A percentile compares a stretch with the other conserved stretches of the same genome.
phyloP scores from a whole-genome alignment of 2,329 filamentous ascomycete species.

The Verticillium dahliae region DNA sequence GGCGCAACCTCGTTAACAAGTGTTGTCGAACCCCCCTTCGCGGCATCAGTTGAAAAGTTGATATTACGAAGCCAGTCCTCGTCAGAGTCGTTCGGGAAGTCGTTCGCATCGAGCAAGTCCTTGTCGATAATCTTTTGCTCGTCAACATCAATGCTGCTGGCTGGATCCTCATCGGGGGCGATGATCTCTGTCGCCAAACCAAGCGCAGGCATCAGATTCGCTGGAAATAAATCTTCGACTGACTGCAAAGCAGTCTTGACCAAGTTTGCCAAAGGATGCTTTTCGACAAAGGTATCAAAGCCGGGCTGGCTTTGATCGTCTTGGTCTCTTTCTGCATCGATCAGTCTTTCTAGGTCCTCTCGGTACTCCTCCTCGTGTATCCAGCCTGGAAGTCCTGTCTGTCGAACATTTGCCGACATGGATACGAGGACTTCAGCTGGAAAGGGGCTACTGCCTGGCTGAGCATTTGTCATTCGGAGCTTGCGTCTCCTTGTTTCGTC shows the following conservation, averaged over 20 bases:
- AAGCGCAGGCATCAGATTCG: slow-evolving; percentile 48
- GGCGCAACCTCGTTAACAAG: not conserved
- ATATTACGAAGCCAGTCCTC: slow-evolving; percentile 29
- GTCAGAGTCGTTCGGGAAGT: slow-evolving; percentile 46
- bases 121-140: slow-evolving; percentile 48
- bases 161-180: slow-evolving; percentile 21
- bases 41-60: not conserved
- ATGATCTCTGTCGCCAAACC: slow-evolving; percentile 26
- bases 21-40: not conserved
- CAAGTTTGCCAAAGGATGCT: slow-evolving; percentile 41
- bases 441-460: slow-evolving; percentile 68
- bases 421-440: slow-evolving; percentile 74
- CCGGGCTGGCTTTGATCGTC: slow-evolving; percentile 34
- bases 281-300: slow-evolving; percentile 62
- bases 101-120: slow-evolving; percentile 39
- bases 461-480: slow-evolving; percentile 57
- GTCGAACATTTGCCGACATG: slow-evolving; percentile 78
- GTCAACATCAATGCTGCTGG: slow-evolving; percentile 55
- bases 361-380: slow-evolving; percentile 85
- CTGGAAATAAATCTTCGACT: slow-evolving; percentile 78
- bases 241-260: slow-evolving; percentile 78
- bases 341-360: slow-evolving; percentile 56
- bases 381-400: slow-evolving; percentile 73
- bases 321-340: slow-evolving; percentile 54
- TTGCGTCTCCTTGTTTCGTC: slow-evolving; percentile 80